Evolutionary conservation across 176 grass and related monocot genomes (phyloP).

Genomic region (Eragrostis nindensis): DNA sequence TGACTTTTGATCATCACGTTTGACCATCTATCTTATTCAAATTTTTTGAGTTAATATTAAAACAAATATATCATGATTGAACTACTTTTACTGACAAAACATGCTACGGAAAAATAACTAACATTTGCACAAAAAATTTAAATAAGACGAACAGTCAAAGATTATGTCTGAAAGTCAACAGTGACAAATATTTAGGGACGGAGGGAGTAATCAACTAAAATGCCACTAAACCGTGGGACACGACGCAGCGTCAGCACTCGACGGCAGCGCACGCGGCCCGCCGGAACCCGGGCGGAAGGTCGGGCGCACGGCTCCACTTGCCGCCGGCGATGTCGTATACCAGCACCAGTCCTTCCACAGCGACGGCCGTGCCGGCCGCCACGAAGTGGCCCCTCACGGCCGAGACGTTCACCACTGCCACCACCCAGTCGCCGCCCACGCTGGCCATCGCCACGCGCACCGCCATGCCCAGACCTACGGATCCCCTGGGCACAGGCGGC

Average conservation of each 20-base stretch:
- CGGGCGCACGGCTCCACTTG: conserved; percentile 68
- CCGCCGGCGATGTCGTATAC: conserved; percentile 74
- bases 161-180: too few species aligned
- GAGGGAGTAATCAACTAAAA: neutral
- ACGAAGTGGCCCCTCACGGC: conserved; percentile 46
- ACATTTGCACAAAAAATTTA: too few species aligned
- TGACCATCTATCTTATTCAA: too few species aligned
- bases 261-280: conserved; percentile 59
- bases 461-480: conserved; percentile 54
- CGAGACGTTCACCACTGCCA: conserved; percentile 61
- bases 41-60: too few species aligned
- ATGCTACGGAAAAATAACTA: too few species aligned
- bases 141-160: too few species aligned
- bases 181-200: too few species aligned
- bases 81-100: too few species aligned
- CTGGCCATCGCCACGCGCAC: conserved; percentile 70
- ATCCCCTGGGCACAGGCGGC: conserved; percentile 58
- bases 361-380: neutral
- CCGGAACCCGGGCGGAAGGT: conserved; percentile 59
- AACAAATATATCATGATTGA: too few species aligned
- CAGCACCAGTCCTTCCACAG: conserved; percentile 61
- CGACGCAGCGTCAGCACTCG: conserved; percentile 54
- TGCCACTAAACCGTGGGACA: neutral
- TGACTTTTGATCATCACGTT: too few species aligned
- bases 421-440: conserved; percentile 54